Evolutionary conservation across 2,329 filamentous ascomycete species (phyloP), one percentile per base, ranked within the genome.

Genomic region (Trichoderma sp.): DNA sequence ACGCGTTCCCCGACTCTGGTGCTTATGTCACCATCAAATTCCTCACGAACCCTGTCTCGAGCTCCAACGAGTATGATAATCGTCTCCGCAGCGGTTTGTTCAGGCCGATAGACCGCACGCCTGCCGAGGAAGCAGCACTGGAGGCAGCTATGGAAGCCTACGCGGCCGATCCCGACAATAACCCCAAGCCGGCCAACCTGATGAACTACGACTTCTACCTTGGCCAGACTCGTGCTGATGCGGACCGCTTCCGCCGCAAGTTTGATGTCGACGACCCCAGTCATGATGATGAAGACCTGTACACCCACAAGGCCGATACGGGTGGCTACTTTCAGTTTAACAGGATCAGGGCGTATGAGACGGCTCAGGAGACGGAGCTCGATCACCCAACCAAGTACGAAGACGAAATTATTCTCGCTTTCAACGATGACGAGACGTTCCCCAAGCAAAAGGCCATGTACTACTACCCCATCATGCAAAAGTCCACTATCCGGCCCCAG

Each of bases 11-110:
- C 62, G 90, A 92, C 79, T 88, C 88, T 3, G 90, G 90, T 69
- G 89, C 90, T 73, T 92, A 92, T 77, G 88, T 91, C 74, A 89
- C 90, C 15, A 85, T 92, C 82, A 92, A 92, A 80, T 92, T 92
- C 80, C 85, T 86, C 66, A 89, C 87, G 74, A 91, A 90, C 77
- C 90, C 90, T 4, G 87, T 92, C 32, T 82, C 86, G 11, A 82
- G 84, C 69, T 73, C 77, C 57, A 82, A 76, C 61, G 81, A 81
- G 58, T 92, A 91, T 79, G 89, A 91, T 78, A 83, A 82, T 63
- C 89, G 90, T 47, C 84, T 92, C 30, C 85, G 90, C 61, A 87
- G 85, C 75, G 87, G 88, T 74, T 80, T 92, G 71, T 85, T 92
- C 76, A 86, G 86, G 74, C 90, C 90, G 28, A 85, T 90, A 72